A percentile compares a stretch with the other conserved stretches of the same genome.
Conservation (phyloP, 106 monocot species). For the Platanthera guangdongensis region DNA sequence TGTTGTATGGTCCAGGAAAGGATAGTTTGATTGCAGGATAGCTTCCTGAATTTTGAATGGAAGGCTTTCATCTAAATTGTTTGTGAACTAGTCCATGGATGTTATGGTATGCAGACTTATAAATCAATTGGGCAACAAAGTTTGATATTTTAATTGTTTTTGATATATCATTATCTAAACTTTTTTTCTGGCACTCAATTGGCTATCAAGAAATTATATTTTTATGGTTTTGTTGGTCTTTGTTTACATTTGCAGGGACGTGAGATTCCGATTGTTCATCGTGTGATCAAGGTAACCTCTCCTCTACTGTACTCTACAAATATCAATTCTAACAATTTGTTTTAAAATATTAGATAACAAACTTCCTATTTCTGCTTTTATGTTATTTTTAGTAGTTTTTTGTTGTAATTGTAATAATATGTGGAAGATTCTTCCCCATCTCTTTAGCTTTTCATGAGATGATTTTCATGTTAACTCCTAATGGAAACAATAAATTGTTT, state of each 20-base stretch:
- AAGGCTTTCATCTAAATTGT: too few relatives aligned
- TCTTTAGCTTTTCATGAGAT: too few relatives aligned
- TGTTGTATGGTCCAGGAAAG: too few relatives aligned
- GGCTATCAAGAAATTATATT: not conserved
- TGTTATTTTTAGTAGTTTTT: too few relatives aligned
- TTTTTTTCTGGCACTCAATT: not conserved
- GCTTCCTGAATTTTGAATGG: not conserved
- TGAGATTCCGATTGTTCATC: conserved; percentile 48
- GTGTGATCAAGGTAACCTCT: conserved; percentile 32
- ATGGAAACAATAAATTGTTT: too few relatives aligned
- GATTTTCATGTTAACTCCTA: too few relatives aligned
- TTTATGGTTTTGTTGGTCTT: not conserved
- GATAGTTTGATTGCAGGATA: not conserved
- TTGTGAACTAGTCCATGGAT: not conserved
- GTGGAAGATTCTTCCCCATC: too few relatives aligned
- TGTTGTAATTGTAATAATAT: too few relatives aligned
- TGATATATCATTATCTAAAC: not conserved
- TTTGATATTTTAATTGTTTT: conserved; percentile 2
- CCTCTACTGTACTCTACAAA: not conserved
- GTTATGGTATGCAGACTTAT: not conserved
- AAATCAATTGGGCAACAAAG: not conserved
- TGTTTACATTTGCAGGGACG: conserved; percentile 23
- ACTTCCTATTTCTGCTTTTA: not conserved
- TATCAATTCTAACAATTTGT: too few relatives aligned
- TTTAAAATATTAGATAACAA: too few relatives aligned